Evolutionary conservation across 75 land plant genomes (phyloP).

Genomic region (Pinus tabuliformis): DNA sequence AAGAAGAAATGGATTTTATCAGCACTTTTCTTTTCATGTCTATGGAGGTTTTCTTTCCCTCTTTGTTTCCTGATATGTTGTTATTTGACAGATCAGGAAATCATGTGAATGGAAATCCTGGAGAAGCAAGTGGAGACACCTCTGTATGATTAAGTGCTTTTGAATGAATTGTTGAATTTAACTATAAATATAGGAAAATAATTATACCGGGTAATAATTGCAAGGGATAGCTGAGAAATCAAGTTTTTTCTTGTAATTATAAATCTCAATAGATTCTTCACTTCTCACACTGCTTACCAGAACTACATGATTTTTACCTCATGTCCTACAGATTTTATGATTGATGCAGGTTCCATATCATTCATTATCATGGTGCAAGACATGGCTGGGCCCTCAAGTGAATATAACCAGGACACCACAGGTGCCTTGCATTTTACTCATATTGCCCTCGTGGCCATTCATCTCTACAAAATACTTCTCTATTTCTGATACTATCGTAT

Average conservation of each 20-base stretch:
- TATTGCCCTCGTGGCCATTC: not conserved
- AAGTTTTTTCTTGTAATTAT: too few species aligned
- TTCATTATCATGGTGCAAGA: slow-evolving; percentile 97
- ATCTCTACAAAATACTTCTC: not conserved
- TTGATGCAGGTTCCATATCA: slow-evolving; percentile 88
- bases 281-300: not conserved
- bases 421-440: slow-evolving; percentile 30
- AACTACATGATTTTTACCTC: not conserved
- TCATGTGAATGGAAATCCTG: slow-evolving; percentile 60
- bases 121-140: slow-evolving; percentile 78
- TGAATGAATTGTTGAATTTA: not conserved
- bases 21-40: not conserved
- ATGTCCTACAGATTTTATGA: not conserved
- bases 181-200: too few species aligned
- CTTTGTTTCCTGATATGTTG: not conserved
- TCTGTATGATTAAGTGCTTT: slow-evolving; percentile 52
- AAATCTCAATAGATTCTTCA: not conserved
- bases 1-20: not conserved
- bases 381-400: slow-evolving; percentile 88
- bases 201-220: too few species aligned
- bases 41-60: not conserved
- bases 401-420: slow-evolving; percentile 97
- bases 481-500: not conserved
- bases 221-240: too few species aligned
- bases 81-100: slow-evolving; percentile 72